A percentile compares a stretch with the other conserved stretches of the same genome.
These are phyloP conservation scores for Hypoxylon sp. DNA, from an alignment of 2,329 filamentous ascomycete species.

Conservation along the genomic window DNA sequence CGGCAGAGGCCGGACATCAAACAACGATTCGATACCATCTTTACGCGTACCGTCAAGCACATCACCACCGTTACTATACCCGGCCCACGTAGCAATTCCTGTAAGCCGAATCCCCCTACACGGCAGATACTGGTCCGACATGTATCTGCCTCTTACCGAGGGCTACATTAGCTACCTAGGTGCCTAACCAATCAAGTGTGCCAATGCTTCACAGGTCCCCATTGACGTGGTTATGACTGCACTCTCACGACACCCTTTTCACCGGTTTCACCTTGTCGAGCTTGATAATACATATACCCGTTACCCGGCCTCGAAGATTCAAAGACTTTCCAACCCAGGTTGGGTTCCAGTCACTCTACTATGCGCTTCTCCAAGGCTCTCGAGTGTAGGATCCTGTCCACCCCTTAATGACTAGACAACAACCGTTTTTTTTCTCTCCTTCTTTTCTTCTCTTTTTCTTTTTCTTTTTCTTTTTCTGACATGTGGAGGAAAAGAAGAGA, in stretches of 20 bases:
- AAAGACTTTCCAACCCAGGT: constrained; percentile 1
- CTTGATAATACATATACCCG: neutral
- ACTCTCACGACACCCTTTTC: constrained; percentile 11
- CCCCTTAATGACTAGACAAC: constrained; percentile 5
- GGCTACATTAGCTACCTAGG: neutral
- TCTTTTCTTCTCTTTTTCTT: too few species aligned
- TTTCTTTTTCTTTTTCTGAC: too few species aligned
- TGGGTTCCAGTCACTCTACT: constrained; percentile 14
- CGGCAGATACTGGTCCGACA: too few species aligned
- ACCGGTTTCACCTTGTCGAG: constrained; percentile 18
- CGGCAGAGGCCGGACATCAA: too few species aligned
- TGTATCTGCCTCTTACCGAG: too few species aligned
- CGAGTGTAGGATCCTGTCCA: constrained; percentile 39
- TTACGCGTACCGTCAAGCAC: too few species aligned
- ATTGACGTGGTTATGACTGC: constrained; percentile 30
- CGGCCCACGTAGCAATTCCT: neutral
- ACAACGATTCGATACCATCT: too few species aligned
- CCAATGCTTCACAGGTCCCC: neutral
- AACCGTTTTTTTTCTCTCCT: neutral
- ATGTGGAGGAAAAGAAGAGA: too few species aligned
- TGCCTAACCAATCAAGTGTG: constrained; percentile 17
- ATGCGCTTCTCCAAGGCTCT: constrained; percentile 42
- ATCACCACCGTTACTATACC: constrained; percentile 13
- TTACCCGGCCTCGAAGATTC: neutral
- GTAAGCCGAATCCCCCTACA: constrained; percentile 3